Evolutionary conservation across 805 yeast genomes (phyloP).

Genomic region (Metschnikowia baotianmanensis): DNA sequence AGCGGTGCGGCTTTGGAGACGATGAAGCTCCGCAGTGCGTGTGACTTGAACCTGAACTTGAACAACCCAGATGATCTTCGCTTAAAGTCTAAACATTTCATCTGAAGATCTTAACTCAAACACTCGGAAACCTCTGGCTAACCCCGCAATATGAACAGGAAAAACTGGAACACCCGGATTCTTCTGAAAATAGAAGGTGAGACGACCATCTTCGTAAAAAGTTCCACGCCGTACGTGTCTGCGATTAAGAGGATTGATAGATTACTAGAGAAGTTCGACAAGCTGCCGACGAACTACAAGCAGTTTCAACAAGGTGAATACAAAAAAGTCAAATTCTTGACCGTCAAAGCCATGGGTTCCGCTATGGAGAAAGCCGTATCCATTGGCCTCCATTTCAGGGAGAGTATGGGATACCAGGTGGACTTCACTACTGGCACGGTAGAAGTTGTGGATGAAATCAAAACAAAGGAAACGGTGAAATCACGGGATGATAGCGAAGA

Average conservation of each 20-base stretch:
- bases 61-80: not conserved
- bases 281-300: conserved; percentile 16
- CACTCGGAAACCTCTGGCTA: no score
- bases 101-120: no score
- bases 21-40: no score
- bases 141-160: conserved; percentile 37
- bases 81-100: no score
- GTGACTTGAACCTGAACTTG: no score
- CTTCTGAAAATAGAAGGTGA: conserved; percentile 42
- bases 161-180: conserved; percentile 49
- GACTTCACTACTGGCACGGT: conserved; percentile 64
- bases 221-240: conserved; percentile 68
- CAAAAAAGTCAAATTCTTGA: conserved; percentile 45
- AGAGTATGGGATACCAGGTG: conserved; percentile 47
- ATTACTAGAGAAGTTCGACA: conserved; percentile 44
- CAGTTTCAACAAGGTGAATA: conserved; percentile 33
- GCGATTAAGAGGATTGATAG: conserved; percentile 65
- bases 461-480: conserved; percentile 11
- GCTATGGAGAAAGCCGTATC: conserved; percentile 62
- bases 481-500: conserved; percentile 28
- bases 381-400: conserved; percentile 58
- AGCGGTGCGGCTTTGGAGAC: no score
- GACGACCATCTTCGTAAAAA: conserved; percentile 55
- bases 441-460: conserved; percentile 69
- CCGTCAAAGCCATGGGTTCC: conserved; percentile 71